Evolutionary conservation across 2,329 filamentous ascomycete genomes (phyloP).

Genomic region (Monilinia polystroma): DNA sequence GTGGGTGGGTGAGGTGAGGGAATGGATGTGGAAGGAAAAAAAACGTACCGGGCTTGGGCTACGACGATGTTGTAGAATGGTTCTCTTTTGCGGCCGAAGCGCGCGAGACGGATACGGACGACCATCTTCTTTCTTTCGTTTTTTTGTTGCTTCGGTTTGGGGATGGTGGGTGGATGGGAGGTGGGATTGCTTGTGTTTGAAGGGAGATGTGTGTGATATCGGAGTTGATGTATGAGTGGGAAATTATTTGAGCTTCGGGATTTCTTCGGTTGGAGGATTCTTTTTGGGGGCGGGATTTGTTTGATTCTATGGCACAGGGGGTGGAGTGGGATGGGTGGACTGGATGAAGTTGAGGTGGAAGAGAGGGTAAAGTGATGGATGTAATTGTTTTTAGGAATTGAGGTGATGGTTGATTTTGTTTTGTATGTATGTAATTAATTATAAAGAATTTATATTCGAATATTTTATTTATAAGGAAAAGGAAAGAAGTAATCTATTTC

Average conservation of each 20-base stretch:
- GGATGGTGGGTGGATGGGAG: neutral
- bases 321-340: neutral
- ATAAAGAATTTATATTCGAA: no score
- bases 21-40: neutral
- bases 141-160: constrained; percentile 44
- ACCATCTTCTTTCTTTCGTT: constrained; percentile 64
- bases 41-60: constrained; percentile 76
- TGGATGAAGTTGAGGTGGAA: neutral
- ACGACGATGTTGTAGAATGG: constrained; percentile 98
- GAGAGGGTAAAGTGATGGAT: constrained; percentile 2
- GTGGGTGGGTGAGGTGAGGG: neutral
- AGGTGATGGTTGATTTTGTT: neutral
- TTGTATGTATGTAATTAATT: neutral
- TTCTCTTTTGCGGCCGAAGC: constrained; percentile 84
- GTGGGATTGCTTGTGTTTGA: neutral
- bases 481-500: no score
- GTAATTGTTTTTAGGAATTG: constrained; percentile 2
- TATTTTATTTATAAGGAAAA: no score
- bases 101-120: constrained; percentile 87
- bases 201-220: neutral
- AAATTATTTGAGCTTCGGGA: constrained; percentile 12
- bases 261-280: constrained; percentile 8
- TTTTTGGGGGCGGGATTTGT: neutral
- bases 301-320: no score
- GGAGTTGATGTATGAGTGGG: neutral